Evolutionary conservation across 306 rosid genomes (phyloP).

Genomic region (Leucaena leucocephala): DNA sequence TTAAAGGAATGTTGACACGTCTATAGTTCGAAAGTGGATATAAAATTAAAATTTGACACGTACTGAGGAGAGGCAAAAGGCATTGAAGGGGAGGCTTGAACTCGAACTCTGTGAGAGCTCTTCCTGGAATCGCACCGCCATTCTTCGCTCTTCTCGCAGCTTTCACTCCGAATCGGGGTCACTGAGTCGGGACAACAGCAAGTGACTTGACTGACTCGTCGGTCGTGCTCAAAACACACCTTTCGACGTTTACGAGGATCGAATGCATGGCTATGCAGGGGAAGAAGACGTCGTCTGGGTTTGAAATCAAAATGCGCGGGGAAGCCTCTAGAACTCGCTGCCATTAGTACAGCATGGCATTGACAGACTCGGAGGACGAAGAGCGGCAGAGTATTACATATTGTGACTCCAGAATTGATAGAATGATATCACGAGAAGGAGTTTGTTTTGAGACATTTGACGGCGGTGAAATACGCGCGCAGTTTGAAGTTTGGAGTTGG

Average conservation of each 20-base stretch:
- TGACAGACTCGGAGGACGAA: too few species aligned
- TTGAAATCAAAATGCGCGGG: constrained; percentile 63
- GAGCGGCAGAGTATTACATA: too few species aligned
- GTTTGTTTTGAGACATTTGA: too few species aligned
- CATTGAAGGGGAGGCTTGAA: constrained; percentile 72
- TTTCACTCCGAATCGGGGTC: too few species aligned
- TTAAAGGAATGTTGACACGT: neutral
- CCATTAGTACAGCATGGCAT: constrained; percentile 60
- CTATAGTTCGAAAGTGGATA: neutral
- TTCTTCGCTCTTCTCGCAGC: too few species aligned
- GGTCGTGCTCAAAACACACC: constrained; percentile 34
- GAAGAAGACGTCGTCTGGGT: constrained; percentile 39
- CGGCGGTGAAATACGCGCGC: too few species aligned
- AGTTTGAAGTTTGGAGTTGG: too few species aligned
- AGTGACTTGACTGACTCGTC: constrained; percentile 44
- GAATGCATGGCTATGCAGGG: constrained; percentile 16
- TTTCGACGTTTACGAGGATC: constrained; percentile 52
- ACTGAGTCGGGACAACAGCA: too few species aligned
- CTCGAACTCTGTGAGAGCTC: too few species aligned
- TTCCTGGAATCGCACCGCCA: too few species aligned
- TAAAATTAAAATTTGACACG: constrained; percentile 5
- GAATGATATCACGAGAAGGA: too few species aligned
- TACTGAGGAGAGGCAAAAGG: constrained; percentile 84
- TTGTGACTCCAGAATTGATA: too few species aligned
- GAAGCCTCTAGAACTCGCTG: constrained; percentile 69